Evolutionary conservation across 2,329 filamentous ascomycete species (phyloP), one percentile per base, ranked within the genome.

Genomic region (Exophiala dermatitidis): DNA sequence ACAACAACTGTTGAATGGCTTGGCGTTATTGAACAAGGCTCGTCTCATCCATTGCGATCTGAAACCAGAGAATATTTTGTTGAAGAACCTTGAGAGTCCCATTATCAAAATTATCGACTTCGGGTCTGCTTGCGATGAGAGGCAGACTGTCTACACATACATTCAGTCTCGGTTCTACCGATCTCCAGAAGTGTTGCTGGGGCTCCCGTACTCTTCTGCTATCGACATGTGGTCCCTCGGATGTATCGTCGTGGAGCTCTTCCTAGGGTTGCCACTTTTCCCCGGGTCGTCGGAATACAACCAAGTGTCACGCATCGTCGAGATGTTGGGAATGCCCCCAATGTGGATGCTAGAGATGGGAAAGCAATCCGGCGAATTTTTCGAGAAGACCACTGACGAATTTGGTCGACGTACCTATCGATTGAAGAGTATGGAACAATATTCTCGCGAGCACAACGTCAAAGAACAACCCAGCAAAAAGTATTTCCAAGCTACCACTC

Each of bases 21-120:
- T 98, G 52, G 88, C 90, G 48, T 76, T 98, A 57, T 75, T 98
- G 60, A 96, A 95, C 73, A 98, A 97, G 73, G 93, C 93, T 32
- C 88, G 93, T 58, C 73, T 98, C 64, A 98, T 98, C 64, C 93
- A 98, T 71, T 98, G 93, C 71, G 93, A 98, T 77, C 70, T 98
- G 68, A 98, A 98, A 69, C 93, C 93, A 0, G 93, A 98, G 71
- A 98, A 98, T 64, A 98, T 98, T 53, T 73, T 98, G 41, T 77
- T 98, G 50, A 98, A 98, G 72, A 98, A 98, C 68, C 82, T 98
- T 40, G 93, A 98, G 70, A 97, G 91, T 65, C 93, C 93, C 2
- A 97, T 98, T 62, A 98, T 98, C 79, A 98, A 98, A 71, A 96
- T 98, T 66, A 98, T 98, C 69, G 93, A 98, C 77, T 98, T 98